Evolutionary conservation across 2,329 filamentous ascomycete genomes (phyloP), one percentile per base, ranked within the genome.

Genomic region (Diaporthe aspalathi): DNA sequence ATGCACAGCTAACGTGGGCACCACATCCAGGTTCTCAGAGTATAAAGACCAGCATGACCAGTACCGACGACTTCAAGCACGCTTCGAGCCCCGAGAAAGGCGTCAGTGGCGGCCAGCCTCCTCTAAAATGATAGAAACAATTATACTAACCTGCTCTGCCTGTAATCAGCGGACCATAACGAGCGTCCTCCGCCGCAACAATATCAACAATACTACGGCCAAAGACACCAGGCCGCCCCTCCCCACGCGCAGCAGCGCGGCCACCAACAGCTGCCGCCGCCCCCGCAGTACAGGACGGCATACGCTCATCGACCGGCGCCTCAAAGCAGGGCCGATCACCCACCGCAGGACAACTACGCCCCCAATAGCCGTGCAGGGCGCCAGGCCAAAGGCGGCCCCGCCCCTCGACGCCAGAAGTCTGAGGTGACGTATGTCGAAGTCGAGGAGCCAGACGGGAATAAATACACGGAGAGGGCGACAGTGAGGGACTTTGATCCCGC

Each of bases 401-500:
- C 1, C 4, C 43, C 43, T 5, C 29, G 11, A 7, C 60, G 17
- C 43, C 49, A 7, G 17, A 49, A 35, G 5, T 5, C 27, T 7
- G 20, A 63, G 60, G 35, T n/a, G 6, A 9, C 49, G 12, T 38
- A 49, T 4, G 29, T 20, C 40, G 60, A 63, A 14, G 5, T 49
- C 14, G 60, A 49, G 29, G 43, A 63, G 43, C 43, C 60, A 0
- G 60, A 63, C 12, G 60, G 43, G 3, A 63, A 22, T 7, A 35
- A 43, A 11, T 63, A 63, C 6, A 2, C 43, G 17, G 43, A 49
- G n/a, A 63, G 20, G 43, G 60, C 27, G 0, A n/a, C 38, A 5
- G 16, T 49, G 8, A 43, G 60, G 17, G 43, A 63, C 14, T 63
- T 35, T 38, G 60, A 63, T 14, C 60, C 60, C 22, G 12, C 60